Evolutionary conservation across 2,329 filamentous ascomycete species (phyloP).

Genomic region (Aspergillus carbonarius): DNA sequence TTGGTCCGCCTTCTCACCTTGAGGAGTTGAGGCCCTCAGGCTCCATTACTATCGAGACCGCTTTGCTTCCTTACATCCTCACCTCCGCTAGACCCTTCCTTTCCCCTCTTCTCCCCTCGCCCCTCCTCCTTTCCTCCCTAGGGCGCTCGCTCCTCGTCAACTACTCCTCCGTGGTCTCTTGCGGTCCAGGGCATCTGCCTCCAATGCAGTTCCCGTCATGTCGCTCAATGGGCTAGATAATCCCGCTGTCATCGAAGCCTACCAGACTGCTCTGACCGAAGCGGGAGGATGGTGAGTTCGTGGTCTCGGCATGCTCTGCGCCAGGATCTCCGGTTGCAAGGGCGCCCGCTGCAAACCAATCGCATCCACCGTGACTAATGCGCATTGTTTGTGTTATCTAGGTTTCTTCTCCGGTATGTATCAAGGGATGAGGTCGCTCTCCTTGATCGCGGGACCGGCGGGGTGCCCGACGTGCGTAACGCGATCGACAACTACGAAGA

Average conservation of each 20-base stretch:
- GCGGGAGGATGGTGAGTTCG: constrained; percentile 85
- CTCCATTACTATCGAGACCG: not conserved
- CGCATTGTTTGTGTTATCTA: constrained; percentile 39
- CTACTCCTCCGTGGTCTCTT: constrained; percentile 2
- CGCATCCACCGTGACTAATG: constrained; percentile 4
- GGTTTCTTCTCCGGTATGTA: constrained; percentile 92
- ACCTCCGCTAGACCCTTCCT: not conserved
- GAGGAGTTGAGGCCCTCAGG: too few species aligned
- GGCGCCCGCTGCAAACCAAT: constrained; percentile 7
- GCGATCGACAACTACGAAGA: constrained; percentile 78
- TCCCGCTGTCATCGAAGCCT: constrained; percentile 76
- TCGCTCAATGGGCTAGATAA: constrained; percentile 94
- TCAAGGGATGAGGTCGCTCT: constrained; percentile 85
- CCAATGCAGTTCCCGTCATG: constrained; percentile 59
- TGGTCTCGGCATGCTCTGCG: not conserved
- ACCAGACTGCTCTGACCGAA: constrained; percentile 75
- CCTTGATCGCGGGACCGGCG: constrained; percentile 72
- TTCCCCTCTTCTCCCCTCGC: not conserved
- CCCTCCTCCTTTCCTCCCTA: constrained; percentile 8
- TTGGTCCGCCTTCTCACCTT: not conserved
- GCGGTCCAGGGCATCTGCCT: constrained; percentile 12
- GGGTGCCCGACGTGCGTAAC: constrained; percentile 78
- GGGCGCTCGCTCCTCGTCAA: constrained; percentile 13
- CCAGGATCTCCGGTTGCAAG: constrained; percentile 10
- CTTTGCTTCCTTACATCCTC: constrained; percentile 1